Conservation (phyloP, 352 stramenopile genomes). For the Pythium dissotocum region DNA sequence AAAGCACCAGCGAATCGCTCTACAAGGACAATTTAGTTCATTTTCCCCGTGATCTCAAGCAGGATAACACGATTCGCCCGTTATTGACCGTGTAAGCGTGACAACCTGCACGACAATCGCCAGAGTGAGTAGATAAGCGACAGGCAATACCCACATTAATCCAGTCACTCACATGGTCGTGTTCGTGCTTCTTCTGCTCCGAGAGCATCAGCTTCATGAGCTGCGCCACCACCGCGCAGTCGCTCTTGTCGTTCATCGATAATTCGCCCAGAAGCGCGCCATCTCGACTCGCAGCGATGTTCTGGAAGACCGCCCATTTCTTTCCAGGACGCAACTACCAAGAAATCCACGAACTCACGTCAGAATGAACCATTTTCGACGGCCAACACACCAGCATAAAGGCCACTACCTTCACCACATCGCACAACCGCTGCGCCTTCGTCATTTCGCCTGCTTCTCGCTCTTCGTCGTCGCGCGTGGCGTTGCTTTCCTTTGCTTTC, state of each 20-base stretch:
- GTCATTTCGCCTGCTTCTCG: neutral
- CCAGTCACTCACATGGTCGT: constrained; percentile 23
- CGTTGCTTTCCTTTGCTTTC: neutral
- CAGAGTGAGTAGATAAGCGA: neutral
- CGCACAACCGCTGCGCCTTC: constrained; percentile 10
- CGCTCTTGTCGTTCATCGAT: constrained; percentile 13
- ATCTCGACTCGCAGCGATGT: constrained; percentile 9
- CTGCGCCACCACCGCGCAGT: constrained; percentile 11
- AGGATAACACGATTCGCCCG: neutral
- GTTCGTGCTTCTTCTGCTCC: constrained; percentile 27
- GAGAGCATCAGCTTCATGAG: constrained; percentile 23
- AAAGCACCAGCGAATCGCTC: constrained; percentile 23
- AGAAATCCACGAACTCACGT: neutral
- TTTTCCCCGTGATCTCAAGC: neutral
- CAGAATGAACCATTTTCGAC: neutral
- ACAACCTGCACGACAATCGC: neutral
- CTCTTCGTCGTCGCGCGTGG: neutral
- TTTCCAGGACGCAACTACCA: constrained; percentile 5
- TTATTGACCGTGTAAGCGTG: neutral
- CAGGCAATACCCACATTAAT: neutral
- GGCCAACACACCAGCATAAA: neutral
- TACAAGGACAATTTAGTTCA: constrained; percentile 2
- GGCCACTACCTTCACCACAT: constrained; percentile 19
- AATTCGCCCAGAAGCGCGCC: neutral
- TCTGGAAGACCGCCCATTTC: constrained; percentile 18